Evolutionary conservation across 2,329 filamentous ascomycete species (phyloP).

Genomic region (Fusarium foetens): DNA sequence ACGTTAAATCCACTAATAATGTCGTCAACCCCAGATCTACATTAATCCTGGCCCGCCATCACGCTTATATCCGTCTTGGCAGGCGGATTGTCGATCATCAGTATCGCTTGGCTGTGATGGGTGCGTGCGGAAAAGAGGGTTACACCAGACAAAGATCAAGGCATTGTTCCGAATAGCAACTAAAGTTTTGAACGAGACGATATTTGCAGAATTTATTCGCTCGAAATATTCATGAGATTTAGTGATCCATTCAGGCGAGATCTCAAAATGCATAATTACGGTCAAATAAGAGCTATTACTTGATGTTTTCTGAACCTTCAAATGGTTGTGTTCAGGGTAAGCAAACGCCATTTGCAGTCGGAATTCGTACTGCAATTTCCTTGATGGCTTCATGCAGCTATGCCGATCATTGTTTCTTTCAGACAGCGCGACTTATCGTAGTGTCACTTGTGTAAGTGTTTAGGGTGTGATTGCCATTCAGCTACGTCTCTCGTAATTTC

Average conservation of each 20-base stretch:
- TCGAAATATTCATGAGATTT: accelerated
- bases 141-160: not conserved
- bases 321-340: not conserved
- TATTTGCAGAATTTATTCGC: not conserved
- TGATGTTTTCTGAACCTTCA: accelerated
- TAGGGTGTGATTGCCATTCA: not conserved
- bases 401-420: conserved; percentile 29
- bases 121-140: not conserved
- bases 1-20: conserved; percentile 34
- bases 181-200: accelerated
- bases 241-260: not conserved
- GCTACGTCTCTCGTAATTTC: not conserved
- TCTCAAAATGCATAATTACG: not conserved
- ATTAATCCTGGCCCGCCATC: not conserved
- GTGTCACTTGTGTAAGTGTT: not conserved
- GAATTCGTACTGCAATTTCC: conserved; percentile 1
- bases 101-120: not conserved
- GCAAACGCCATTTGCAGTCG: conserved; percentile 17
- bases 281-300: not conserved
- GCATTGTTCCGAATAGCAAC: not conserved
- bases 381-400: conserved; percentile 8
- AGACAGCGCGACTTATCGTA: not conserved
- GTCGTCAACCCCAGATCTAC: conserved; percentile 37
- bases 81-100: conserved; percentile 23
- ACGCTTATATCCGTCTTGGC: conserved; percentile 29